Evolutionary conservation across 176 grass and related monocot species (phyloP), one percentile per base, ranked within the genome.

Genomic region (Elaeis guineensis): DNA sequence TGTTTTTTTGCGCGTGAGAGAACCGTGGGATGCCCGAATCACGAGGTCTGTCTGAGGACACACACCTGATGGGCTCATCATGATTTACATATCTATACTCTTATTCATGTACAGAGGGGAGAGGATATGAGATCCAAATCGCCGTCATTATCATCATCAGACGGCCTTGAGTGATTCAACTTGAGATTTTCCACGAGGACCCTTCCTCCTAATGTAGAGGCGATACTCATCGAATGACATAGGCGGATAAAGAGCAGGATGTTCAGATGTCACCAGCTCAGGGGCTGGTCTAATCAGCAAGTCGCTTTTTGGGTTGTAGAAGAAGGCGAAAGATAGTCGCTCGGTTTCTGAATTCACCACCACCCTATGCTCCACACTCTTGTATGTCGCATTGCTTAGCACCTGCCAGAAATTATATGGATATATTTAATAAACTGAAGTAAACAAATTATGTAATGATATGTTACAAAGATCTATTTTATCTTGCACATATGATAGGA

Each of bases 261-360:
- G 14, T 17, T 2, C 23, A 0, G 22, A 2, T 18, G 3, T 14
- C 25, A 56, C 18, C 44, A 73, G 59, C 51, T 54, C 49, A 2
- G 25, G 25, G 0, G 50, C 5, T 1, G 70, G 70, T 17, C 26
- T 20, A 19, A 73, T 62, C 2, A 24, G 51, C 0, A 73, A 5
- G 70, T 64, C 26, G 16, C 70, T 53, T 3, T 28, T 35, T 5
- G 70, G 70, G 51, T 73, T 73, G 59, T 62, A 63, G 59, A 73
- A 73, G 59, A 63, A 63, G 70, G 59, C 59, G 12, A 55, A 11
- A 3, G 59, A 54, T n/a, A 73, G 25, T 1, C 70, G 59, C n/a
- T 35, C 59, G 0, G 24, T 26, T 1, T 21, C 12, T 1, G 59
- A 62, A 24, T 18, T 63, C 17, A 44, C 70, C 51, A 23, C 1